Conservation (phyloP, 1,284 basidiomycete species). For the Irpex sp. region DNA sequence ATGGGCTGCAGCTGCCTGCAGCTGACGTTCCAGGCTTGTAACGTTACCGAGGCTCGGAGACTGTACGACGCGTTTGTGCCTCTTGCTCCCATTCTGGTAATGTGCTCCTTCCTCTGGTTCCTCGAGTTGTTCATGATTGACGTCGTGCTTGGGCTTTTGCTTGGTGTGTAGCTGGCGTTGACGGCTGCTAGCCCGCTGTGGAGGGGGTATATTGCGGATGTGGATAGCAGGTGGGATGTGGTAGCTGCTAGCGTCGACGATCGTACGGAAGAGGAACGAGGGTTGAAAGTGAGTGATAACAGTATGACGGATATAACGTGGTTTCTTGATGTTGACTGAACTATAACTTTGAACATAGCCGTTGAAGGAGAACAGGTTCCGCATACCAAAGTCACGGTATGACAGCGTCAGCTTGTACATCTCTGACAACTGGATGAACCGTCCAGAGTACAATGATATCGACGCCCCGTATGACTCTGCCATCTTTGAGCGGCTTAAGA, state of each 20-base stretch:
- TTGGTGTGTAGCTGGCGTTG: conserved; percentile 79
- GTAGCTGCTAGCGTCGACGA: conserved; percentile 98
- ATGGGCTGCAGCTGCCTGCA: conserved; percentile 99
- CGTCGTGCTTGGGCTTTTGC: too few species aligned
- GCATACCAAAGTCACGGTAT: conserved; percentile 95
- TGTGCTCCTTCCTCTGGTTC: conserved; percentile 18
- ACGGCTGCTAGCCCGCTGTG: conserved; percentile 94
- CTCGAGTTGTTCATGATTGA: conserved; percentile 1
- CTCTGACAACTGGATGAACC: conserved; percentile 82
- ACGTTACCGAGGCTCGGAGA: conserved; percentile 85
- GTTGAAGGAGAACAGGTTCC: conserved; percentile 67
- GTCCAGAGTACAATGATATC: conserved; percentile 92
- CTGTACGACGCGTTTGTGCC: conserved; percentile 96
- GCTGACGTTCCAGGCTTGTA: conserved; percentile 96
- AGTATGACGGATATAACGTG: not conserved
- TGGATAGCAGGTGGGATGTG: conserved; percentile 98
- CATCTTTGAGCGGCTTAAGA: conserved; percentile 68
- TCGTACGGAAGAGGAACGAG: conserved; percentile 92
- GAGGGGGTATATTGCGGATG: conserved; percentile 92
- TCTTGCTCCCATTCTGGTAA: conserved; percentile 89
- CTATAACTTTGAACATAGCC: too few species aligned
- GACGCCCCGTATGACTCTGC: conserved; percentile 75
- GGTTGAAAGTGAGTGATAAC: conserved; percentile 57
- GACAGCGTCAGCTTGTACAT: conserved; percentile 96
- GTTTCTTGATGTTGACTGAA: too few species aligned